Percentiles rank a stretch among this genome's conserved stretches.
Conservation (phyloP, 1,139 yeast genomes). For the Yamadazyma triangularis region DNA sequence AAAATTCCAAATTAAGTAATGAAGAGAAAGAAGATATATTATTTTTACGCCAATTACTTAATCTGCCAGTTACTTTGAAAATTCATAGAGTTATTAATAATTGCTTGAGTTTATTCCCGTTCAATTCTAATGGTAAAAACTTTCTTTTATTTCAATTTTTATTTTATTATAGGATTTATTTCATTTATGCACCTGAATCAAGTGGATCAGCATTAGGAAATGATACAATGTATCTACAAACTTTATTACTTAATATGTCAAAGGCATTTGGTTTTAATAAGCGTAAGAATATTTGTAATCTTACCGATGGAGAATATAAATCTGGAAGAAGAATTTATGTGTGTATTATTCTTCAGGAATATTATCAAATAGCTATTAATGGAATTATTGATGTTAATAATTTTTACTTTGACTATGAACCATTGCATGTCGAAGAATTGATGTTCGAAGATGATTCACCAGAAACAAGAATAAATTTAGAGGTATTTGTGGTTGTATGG, state of each 20-base stretch:
- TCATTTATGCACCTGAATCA: slow-evolving; percentile 4
- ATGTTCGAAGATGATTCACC: background rate
- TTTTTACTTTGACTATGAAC: background rate
- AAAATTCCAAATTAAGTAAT: background rate
- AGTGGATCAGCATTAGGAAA: slow-evolving; percentile 1
- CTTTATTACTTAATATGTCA: slow-evolving; percentile 1
- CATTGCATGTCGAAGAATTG: background rate
- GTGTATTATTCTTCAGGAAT: slow-evolving; percentile 1
- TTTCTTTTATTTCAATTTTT: slow-evolving; percentile 5
- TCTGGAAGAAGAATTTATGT: slow-evolving; percentile 3
- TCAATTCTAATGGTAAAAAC: slow-evolving; percentile 4
- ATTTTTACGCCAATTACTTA: background rate
- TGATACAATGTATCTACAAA: slow-evolving; percentile 1
- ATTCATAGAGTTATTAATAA: slow-evolving; percentile 24
- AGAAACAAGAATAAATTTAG: background rate
- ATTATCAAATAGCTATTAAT: background rate
- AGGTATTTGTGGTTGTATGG: background rate
- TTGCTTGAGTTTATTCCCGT: slow-evolving; percentile 25
- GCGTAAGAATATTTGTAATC: slow-evolving; percentile 1
- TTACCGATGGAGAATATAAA: slow-evolving; percentile 2
- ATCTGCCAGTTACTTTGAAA: slow-evolving; percentile 24
- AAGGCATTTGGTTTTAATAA: slow-evolving; percentile 1
- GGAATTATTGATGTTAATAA: slow-evolving; percentile 1
- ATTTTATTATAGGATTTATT: slow-evolving; percentile 3
- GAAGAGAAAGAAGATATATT: slow-evolving; percentile 1